Evolutionary conservation across 768 basidiomycete species (phyloP).

Genomic region (Lyophyllum atratum): DNA sequence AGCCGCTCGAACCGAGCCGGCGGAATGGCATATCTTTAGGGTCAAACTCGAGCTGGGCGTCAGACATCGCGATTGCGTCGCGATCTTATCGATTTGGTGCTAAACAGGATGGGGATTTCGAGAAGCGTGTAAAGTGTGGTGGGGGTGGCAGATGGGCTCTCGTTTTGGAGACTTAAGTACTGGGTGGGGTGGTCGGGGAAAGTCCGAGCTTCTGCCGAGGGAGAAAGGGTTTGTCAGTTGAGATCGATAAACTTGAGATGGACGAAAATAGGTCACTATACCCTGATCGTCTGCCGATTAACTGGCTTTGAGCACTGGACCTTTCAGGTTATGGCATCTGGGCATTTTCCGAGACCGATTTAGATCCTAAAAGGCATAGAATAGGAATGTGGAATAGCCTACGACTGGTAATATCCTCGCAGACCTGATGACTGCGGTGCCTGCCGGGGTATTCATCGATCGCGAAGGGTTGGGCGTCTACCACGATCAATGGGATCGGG

Average conservation of each 20-base stretch:
- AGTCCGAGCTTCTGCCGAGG: conserved; percentile 12
- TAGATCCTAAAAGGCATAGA: background rate
- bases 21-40: conserved; percentile 48
- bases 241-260: background rate
- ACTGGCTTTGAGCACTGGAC: background rate
- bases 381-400: background rate
- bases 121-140: background rate
- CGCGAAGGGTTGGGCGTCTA: background rate
- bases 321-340: background rate
- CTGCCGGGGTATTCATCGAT: too few relatives aligned
- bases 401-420: background rate
- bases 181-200: background rate
- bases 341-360: background rate
- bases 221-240: background rate
- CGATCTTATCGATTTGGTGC: conserved; percentile 5
- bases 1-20: conserved; percentile 50
- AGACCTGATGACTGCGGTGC: too few relatives aligned
- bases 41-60: conserved; percentile 27
- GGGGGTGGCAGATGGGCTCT: background rate
- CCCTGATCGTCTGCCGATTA: background rate
- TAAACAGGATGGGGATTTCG: conserved; percentile 5
- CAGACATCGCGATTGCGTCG: conserved; percentile 13
- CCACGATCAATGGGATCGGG: background rate
- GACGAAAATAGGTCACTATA: background rate
- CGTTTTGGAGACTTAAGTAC: background rate